Evolutionary conservation across 192 early-diverging fungal genomes (phyloP).

Genomic region (Mortierella claussenii): DNA sequence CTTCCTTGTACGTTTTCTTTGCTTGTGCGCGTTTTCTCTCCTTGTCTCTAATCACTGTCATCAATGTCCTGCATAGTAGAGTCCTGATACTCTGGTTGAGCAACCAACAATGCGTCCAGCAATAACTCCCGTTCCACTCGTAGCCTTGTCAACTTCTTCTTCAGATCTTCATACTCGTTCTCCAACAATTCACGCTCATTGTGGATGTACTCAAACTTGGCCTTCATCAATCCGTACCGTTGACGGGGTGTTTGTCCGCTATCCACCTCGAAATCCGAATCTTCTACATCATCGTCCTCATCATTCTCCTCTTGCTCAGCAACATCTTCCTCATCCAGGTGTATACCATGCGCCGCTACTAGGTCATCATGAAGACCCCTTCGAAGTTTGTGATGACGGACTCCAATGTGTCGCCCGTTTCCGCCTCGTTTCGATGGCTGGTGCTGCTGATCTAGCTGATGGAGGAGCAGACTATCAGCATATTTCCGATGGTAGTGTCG

Average conservation of each 20-base stretch:
- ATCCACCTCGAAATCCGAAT: conserved; percentile 37
- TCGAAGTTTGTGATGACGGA: neutral
- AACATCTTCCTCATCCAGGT: neutral
- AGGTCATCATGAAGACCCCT: neutral
- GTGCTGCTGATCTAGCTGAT: conserved; percentile 15
- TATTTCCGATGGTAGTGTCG: conserved; percentile 9
- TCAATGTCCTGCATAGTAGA: conserved; percentile 35
- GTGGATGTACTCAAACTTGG: conserved; percentile 40
- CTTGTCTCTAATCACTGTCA: conserved; percentile 42
- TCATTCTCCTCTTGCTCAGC: neutral
- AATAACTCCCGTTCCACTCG: conserved; percentile 29
- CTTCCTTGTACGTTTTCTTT: too few relatives aligned
- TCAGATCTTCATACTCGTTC: conserved; percentile 40
- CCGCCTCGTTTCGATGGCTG: conserved; percentile 10
- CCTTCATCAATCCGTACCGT: conserved; percentile 42
- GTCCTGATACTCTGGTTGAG: conserved; percentile 37
- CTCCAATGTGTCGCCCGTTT: neutral
- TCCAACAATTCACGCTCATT: conserved; percentile 46
- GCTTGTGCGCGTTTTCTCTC: too few relatives aligned
- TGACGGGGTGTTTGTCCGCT: conserved; percentile 33
- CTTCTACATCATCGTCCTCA: conserved; percentile 36
- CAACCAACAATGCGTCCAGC: conserved; percentile 26
- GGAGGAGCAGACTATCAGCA: conserved; percentile 13
- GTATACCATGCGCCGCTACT: neutral
- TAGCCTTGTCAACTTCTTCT: conserved; percentile 32